Conservation (phyloP, 345 rosid genomes). For the Moricandia moricandioides region DNA sequence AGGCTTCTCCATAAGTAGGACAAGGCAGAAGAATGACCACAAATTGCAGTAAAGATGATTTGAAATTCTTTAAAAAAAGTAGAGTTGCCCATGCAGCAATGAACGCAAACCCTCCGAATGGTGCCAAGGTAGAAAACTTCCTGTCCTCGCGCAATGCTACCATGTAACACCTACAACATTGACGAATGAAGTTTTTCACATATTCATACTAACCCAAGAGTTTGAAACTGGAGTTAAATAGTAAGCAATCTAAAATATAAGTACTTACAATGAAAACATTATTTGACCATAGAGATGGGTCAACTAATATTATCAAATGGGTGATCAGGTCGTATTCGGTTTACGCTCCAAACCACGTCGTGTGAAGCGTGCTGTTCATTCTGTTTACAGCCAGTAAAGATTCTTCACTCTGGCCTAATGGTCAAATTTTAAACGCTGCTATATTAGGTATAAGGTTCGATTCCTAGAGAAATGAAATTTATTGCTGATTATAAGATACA, state of each 20-base stretch:
- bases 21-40: not conserved
- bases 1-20: not conserved
- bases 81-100: constrained; percentile 85
- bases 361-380: not conserved
- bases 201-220: not conserved
- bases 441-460: too few species aligned
- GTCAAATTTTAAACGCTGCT: too few species aligned
- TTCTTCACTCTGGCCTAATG: not conserved
- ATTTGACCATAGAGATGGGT: constrained; percentile 5
- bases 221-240: too few species aligned
- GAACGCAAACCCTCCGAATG: constrained; percentile 87
- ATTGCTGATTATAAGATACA: too few species aligned
- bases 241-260: too few species aligned
- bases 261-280: too few species aligned
- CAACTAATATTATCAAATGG: not conserved
- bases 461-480: too few species aligned
- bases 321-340: constrained; percentile 14
- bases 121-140: constrained; percentile 71
- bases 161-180: constrained; percentile 65
- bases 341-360: constrained; percentile 1
- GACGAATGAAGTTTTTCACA: constrained; percentile 1
- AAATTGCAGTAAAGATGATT: not conserved
- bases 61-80: constrained; percentile 46
- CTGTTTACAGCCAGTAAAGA: constrained; percentile 7
- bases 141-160: constrained; percentile 83